These are phyloP conservation scores for Aspergillus texensis DNA, from an alignment of 2,329 filamentous ascomycete species.

Conservation along the genomic window DNA sequence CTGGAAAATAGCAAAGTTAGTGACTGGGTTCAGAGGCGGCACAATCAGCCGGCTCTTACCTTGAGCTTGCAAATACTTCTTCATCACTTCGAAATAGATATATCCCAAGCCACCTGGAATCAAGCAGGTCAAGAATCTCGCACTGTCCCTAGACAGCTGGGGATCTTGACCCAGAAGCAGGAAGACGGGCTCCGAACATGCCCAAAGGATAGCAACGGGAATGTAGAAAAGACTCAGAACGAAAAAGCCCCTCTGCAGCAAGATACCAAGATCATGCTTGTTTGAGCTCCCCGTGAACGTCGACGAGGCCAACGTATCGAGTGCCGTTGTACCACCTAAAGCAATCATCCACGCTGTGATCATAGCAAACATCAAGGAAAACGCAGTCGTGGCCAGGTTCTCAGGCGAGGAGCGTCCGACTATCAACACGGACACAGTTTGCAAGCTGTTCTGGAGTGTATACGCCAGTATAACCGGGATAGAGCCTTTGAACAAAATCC, in stretches of 20 bases:
- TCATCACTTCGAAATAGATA: slow-evolving; percentile 81
- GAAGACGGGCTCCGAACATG: slow-evolving; percentile 74
- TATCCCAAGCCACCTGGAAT: slow-evolving; percentile 84
- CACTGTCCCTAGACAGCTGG: slow-evolving; percentile 72
- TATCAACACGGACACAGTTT: slow-evolving; percentile 79
- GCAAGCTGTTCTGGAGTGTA: slow-evolving; percentile 80
- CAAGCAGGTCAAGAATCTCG: slow-evolving; percentile 71
- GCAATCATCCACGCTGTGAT: slow-evolving; percentile 84
- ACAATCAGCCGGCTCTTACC: slow-evolving; percentile 39
- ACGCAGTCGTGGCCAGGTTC: slow-evolving; percentile 78
- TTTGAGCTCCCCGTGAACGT: slow-evolving; percentile 80
- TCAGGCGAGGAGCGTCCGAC: slow-evolving; percentile 79
- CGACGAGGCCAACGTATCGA: slow-evolving; percentile 82
- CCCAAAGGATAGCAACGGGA: slow-evolving; percentile 73
- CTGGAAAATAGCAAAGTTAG: slow-evolving; percentile 32
- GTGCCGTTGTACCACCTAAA: slow-evolving; percentile 79
- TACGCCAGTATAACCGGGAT: slow-evolving; percentile 83
- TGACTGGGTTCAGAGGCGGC: not conserved
- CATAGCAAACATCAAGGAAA: slow-evolving; percentile 94
- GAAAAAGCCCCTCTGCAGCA: slow-evolving; percentile 75
- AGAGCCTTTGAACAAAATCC: slow-evolving; percentile 68
- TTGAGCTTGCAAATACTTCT: slow-evolving; percentile 62
- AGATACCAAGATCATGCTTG: slow-evolving; percentile 74
- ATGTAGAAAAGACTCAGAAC: slow-evolving; percentile 73
- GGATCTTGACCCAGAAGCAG: slow-evolving; percentile 74